Percentiles rank a stretch among this genome's conserved stretches.
These are phyloP conservation scores for Condylostoma magnum DNA, from an alignment of 169 alveolate genomes.

Conservation along the genomic window DNA sequence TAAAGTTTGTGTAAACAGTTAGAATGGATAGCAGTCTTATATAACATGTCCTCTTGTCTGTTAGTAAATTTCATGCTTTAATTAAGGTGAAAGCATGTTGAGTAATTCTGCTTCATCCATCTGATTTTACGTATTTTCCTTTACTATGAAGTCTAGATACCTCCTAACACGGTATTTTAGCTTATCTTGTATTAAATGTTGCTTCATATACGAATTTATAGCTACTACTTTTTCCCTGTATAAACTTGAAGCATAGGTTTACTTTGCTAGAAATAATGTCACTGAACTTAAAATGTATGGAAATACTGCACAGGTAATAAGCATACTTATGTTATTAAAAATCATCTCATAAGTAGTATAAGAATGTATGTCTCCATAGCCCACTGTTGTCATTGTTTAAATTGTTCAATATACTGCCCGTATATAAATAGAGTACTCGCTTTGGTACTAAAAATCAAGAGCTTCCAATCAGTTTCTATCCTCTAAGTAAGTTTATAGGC, in stretches of 20 bases:
- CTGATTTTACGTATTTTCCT: neutral
- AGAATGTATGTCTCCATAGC: slow-evolving; percentile 75
- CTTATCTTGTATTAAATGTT: too few species aligned
- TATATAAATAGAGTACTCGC: too few species aligned
- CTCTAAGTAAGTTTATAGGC: slow-evolving; percentile 5
- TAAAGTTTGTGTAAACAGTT: neutral
- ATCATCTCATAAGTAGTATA: too few species aligned
- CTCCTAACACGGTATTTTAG: too few species aligned
- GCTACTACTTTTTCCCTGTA: too few species aligned
- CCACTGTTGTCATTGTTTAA: slow-evolving; percentile 61
- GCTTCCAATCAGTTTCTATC: slow-evolving; percentile 4
- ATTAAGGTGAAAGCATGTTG: neutral
- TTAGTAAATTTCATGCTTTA: neutral
- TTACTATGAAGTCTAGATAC: neutral
- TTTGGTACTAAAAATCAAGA: slow-evolving; percentile 30
- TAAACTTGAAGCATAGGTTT: too few species aligned
- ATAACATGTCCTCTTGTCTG: neutral
- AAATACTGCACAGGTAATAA: too few species aligned
- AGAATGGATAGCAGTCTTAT: neutral
- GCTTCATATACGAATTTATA: too few species aligned
- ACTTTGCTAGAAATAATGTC: too few species aligned
- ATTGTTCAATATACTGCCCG: slow-evolving; percentile 60
- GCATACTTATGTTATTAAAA: too few species aligned
- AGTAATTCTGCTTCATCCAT: neutral
- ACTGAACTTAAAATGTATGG: too few species aligned